Evolutionary conservation across 139 green algal genomes (phyloP), one percentile per base, ranked within the genome.

Genomic region (Eudorina sp.): DNA sequence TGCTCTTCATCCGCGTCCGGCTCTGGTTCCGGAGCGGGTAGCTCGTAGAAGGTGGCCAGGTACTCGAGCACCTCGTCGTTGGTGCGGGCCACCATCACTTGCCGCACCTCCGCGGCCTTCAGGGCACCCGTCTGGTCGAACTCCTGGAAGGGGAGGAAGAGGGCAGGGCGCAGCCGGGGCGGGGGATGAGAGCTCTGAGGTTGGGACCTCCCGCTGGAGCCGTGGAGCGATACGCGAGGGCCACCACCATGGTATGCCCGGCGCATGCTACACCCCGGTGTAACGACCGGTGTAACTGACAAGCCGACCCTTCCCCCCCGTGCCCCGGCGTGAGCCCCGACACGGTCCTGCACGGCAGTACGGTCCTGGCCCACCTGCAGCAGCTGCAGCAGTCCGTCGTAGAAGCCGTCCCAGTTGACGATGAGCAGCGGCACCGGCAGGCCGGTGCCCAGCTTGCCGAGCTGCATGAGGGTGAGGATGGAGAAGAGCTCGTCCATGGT

Each of bases 331-430:
- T n/a, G n/a, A n/a, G n/a, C n/a, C n/a, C n/a, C n/a, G n/a, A n/a
- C n/a, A n/a, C n/a, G n/a, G n/a, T n/a, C n/a, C n/a, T n/a, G n/a
- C n/a, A n/a, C n/a, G n/a, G n/a, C n/a, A n/a, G n/a, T n/a, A n/a
- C n/a, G n/a, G n/a, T n/a, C n/a, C n/a, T n/a, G n/a, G n/a, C 74
- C 29, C 77, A 85, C 77, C 58, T 51, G 27, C 11, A 96, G 89
- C 80, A 96, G 93, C 31, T 75, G 25, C 45, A 94, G 74, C 29
- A 94, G 88, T 38, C 90, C 89, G 58, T 92, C 81, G 62, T 95
- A 96, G 75, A 95, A 94, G 31, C 92, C 94, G 73, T 94, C 92
- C 73, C 93, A 95, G 83, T 95, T 94, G 53, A 89, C 55, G 7
- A 93, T 74, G 21, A 93, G 85, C 27, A 92, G 60, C 31, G 91